Evolutionary conservation across 2,329 filamentous ascomycete genomes (phyloP).

Genomic region (Trichoderma lentiforme): DNA sequence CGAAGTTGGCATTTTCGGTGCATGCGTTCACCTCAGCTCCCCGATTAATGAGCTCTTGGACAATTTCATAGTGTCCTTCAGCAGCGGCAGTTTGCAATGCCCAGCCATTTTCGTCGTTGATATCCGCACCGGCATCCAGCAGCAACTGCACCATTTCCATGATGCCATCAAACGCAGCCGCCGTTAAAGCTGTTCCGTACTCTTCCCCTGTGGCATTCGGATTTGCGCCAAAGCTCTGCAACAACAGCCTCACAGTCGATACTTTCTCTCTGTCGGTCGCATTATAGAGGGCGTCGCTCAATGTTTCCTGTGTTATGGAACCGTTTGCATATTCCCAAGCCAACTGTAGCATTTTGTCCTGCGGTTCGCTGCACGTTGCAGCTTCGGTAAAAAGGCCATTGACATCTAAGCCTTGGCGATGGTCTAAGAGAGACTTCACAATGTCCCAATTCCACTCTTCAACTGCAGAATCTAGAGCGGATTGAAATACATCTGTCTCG

Average conservation of each 20-base stretch:
- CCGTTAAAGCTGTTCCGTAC: conserved; percentile 33
- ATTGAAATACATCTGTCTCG: conserved; percentile 30
- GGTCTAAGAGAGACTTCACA: conserved; percentile 34
- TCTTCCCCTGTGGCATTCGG: conserved; percentile 39
- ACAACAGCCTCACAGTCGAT: conserved; percentile 35
- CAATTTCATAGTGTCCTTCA: conserved; percentile 35
- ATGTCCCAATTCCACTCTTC: conserved; percentile 39
- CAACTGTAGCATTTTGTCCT: conserved; percentile 34
- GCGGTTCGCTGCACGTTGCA: conserved; percentile 31
- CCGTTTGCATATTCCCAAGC: conserved; percentile 39
- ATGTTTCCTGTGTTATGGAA: conserved; percentile 29
- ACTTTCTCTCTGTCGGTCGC: conserved; percentile 40
- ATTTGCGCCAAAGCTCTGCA: conserved; percentile 33
- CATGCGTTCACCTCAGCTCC: conserved; percentile 36
- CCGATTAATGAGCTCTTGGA: conserved; percentile 33
- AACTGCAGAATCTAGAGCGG: conserved; percentile 33
- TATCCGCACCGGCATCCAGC: conserved; percentile 32
- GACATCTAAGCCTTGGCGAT: conserved; percentile 32
- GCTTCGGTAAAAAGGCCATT: conserved; percentile 34
- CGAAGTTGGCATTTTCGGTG: conserved; percentile 28
- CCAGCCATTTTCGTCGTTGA: conserved; percentile 36
- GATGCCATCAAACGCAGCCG: conserved; percentile 38
- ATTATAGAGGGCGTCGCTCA: conserved; percentile 36
- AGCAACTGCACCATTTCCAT: conserved; percentile 30
- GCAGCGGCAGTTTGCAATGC: conserved; percentile 38